Evolutionary conservation across 352 stramenopile genomes (phyloP).

Genomic region (Phytophthora pseudosyringae): DNA sequence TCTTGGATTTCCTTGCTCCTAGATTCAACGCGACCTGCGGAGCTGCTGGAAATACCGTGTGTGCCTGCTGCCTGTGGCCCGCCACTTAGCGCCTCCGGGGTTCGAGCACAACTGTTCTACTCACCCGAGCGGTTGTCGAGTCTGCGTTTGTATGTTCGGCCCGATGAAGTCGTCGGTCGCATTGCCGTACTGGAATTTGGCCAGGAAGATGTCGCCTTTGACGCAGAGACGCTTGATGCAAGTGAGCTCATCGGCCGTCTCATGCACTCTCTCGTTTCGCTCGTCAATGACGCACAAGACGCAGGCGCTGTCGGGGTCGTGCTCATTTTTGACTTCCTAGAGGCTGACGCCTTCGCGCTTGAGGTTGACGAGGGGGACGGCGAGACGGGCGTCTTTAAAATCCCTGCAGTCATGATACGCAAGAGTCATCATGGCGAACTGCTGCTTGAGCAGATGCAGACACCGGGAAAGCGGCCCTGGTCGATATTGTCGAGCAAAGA

Average conservation of each 20-base stretch:
- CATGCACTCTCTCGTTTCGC: conserved; percentile 73
- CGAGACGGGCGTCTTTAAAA: conserved; percentile 43
- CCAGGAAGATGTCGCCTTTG: conserved; percentile 62
- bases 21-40: conserved; percentile 25
- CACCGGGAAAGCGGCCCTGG: conserved; percentile 40
- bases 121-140: conserved; percentile 69
- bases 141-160: conserved; percentile 68
- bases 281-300: conserved; percentile 75
- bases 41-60: conserved; percentile 64
- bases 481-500: conserved; percentile 66
- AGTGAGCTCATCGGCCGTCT: conserved; percentile 65
- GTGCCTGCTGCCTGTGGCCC: conserved; percentile 65
- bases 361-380: conserved; percentile 52
- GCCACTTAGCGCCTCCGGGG: conserved; percentile 35
- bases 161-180: conserved; percentile 65
- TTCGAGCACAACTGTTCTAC: conserved; percentile 64
- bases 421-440: conserved; percentile 60
- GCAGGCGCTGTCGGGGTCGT: conserved; percentile 59
- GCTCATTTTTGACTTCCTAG: conserved; percentile 74
- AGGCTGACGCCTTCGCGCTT: conserved; percentile 70
- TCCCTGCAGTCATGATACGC: conserved; percentile 75
- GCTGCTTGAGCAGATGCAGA: conserved; percentile 57
- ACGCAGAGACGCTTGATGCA: conserved; percentile 58
- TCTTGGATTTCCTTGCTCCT: conserved; percentile 59
- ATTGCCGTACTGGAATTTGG: conserved; percentile 79